Conservation (phyloP, 805 yeast genomes). For the Teunomyces tritomae region DNA sequence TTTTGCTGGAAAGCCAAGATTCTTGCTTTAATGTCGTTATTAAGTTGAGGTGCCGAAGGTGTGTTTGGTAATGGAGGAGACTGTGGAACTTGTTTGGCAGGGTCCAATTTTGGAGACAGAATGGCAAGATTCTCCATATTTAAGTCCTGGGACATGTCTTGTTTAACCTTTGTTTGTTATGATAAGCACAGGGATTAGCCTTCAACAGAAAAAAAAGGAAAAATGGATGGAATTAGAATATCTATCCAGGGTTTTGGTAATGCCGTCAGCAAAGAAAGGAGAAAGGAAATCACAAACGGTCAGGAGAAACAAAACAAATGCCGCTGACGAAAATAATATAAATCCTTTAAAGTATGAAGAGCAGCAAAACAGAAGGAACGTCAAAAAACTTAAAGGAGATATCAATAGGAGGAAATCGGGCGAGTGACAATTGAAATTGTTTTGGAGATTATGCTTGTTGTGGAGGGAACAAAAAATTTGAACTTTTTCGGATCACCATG, state of each 20-base stretch:
- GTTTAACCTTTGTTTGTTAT: neutral
- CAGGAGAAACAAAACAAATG: neutral
- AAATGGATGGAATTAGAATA: too few relatives aligned
- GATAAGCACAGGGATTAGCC: neutral
- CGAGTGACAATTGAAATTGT: neutral
- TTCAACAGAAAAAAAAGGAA: neutral
- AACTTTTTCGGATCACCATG: neutral
- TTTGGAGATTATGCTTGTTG: neutral
- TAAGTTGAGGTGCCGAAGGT: constrained; percentile 10
- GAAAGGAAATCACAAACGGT: neutral
- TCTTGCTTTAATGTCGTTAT: constrained; percentile 80
- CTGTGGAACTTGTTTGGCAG: constrained; percentile 3
- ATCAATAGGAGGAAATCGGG: neutral
- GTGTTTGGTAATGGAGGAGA: constrained; percentile 5
- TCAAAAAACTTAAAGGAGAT: neutral
- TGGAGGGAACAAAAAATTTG: neutral
- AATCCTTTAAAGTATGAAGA: neutral
- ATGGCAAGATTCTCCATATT: neutral
- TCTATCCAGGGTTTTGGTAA: too few relatives aligned
- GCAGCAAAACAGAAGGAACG: neutral
- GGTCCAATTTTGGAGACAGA: constrained; percentile 2
- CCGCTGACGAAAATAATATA: neutral
- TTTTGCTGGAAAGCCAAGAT: constrained; percentile 84
- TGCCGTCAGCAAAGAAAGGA: neutral
- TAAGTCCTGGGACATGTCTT: neutral